Base-by-base conservation (phyloP, 495 filamentous ascomycete species). In the Gamarada debralockiae region DNA sequence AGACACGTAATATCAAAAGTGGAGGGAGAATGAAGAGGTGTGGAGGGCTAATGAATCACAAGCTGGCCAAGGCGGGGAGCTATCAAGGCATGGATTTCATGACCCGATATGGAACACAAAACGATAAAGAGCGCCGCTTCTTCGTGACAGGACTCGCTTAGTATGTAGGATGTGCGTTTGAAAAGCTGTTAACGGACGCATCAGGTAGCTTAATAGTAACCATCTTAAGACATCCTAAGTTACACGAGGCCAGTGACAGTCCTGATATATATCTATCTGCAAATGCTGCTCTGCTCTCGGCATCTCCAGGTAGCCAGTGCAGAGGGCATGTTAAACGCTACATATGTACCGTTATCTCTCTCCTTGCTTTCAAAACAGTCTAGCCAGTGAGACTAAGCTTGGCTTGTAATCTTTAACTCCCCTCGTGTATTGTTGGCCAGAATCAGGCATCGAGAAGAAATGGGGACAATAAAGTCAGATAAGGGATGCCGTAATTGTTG, bases 171-270 rank as follows among this genome's bases (percentile, higher is more conserved):
- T 41, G 8, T 20, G 43, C 20, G 31, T 15, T n/a, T 43, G 20
- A 20, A 31, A 37, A 7, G 44, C 58, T 53, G 58, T 60, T 60
- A 60, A 56, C 58, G 58, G 58, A 60, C 48, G 58, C 52, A 56
- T n/a, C 3, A 29, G 23, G 10, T 14, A 37, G 21, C 23, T 55
- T 22, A 50, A 27, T 25, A 22, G 38, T n/a, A 44, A 48, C 40
- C 41, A 47, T 43, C 41, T 42, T 36, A 1, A 47, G 21, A 55
- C 31, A 46, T 27, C 52, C 17, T 9, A n/a, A 22, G 17, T 15
- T 24, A n/a, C 20, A 37, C 25, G 31, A 46, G 31, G 52, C 40
- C 52, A 53, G 51, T 22, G 23, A 17, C 29, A 20, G 31, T 29
- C 24, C 12, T 33, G n/a, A 13, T 24, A 36, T 44, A 18, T 25